Base-by-base conservation (phyloP, 768 basidiomycete genomes). In the Suillus sp. region DNA sequence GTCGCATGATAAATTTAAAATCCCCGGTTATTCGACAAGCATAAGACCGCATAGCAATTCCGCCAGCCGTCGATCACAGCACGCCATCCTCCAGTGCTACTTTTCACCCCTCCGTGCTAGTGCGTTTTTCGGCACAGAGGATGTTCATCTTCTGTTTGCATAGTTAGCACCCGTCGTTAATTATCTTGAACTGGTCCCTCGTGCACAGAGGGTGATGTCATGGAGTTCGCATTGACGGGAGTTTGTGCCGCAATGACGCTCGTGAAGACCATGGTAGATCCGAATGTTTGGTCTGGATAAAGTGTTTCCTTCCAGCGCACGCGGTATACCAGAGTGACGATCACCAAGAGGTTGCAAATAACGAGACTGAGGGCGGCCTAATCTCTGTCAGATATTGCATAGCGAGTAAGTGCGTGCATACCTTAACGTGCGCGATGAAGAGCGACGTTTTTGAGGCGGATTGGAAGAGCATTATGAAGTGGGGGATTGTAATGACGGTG, bases 301-400 rank as follows among this genome's bases (percentile, higher is more conserved):
- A 61, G 13, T 16, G 51, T 18, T 59, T 58, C 56, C 20, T 50
- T 51, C 34, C 60, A 38, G n/a, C 34, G 3, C 5, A 40, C 8
- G 14, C 60, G 32, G n/a, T 61, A 61, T 30, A 11, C 7, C 20
- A 25, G 18, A 22, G 60, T 40, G 9, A 61, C 55, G 35, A 61
- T 37, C 13, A 61, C 60, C 35, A 61, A 13, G 16, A 61, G 34
- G 53, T 61, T 61, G 53, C 60, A 61, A 34, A 61, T 40, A 25
- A 59, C 20, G 7, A 61, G 38, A 35, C 53, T 57, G 18, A 61
- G 55, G 11, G 60, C 55, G 22, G 38, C 38, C 60, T 61, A 37
- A 25, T 16, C 16, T 27, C 38, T n/a, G 30, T 40, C 55, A 59
- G 32, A 13, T n/a, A 5, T 53, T 53, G 11, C 32, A 53, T 11